Evolutionary conservation across 805 yeast species (phyloP).

Genomic region (Scheffersomyces lignosus): DNA sequence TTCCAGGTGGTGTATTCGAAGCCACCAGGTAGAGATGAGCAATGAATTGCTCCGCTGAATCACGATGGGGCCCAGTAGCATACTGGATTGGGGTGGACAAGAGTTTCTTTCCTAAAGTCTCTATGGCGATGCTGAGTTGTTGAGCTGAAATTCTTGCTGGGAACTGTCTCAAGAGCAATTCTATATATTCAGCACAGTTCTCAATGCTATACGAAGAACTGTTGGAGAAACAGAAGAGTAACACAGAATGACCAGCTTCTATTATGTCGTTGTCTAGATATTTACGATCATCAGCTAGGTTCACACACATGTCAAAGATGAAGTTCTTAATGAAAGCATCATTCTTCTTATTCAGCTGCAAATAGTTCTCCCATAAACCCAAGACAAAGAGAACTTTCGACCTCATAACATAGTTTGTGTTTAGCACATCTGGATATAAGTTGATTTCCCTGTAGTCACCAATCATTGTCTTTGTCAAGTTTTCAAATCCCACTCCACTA

Average conservation of each 20-base stretch:
- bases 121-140: constrained; percentile 60
- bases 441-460: constrained; percentile 36
- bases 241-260: constrained; percentile 67
- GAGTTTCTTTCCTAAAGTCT: constrained; percentile 48
- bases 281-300: constrained; percentile 24
- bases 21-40: constrained; percentile 44
- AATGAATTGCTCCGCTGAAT: constrained; percentile 37
- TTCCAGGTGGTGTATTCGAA: constrained; percentile 32
- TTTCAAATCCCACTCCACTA: constrained; percentile 12
- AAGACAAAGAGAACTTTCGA: constrained; percentile 47
- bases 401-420: constrained; percentile 24
- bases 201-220: constrained; percentile 9
- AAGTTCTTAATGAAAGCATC: constrained; percentile 18
- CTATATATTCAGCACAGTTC: constrained; percentile 39
- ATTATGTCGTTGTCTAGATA: constrained; percentile 32
- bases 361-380: constrained; percentile 47
- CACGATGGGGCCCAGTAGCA: constrained; percentile 4
- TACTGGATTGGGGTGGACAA: constrained; percentile 25
- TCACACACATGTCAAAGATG: constrained; percentile 32
- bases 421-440: constrained; percentile 26
- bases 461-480: constrained; percentile 25
- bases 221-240: constrained; percentile 36
- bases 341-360: constrained; percentile 26
- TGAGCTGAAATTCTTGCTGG: constrained; percentile 53
- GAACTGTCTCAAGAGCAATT: constrained; percentile 51